These are phyloP conservation scores for Furcasterigmium sp. DNA, from an alignment of 2,329 filamentous ascomycete species.

Conservation along the genomic window DNA sequence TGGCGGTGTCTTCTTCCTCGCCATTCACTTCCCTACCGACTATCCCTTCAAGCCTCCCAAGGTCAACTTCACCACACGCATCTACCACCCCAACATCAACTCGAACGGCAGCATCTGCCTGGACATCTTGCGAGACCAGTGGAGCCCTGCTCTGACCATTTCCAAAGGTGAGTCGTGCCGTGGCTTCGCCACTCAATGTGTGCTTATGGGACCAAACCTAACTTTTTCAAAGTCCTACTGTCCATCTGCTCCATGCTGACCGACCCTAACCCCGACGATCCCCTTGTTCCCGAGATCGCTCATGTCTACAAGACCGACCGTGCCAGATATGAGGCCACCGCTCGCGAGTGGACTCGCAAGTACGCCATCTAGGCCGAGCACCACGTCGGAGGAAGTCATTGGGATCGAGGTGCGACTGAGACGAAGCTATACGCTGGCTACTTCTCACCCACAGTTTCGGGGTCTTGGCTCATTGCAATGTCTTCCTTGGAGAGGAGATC, in stretches of 20 bases:
- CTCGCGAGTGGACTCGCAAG: slow-evolving; percentile 97
- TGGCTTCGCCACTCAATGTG: background rate
- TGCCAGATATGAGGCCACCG: slow-evolving; percentile 90
- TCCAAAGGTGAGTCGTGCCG: slow-evolving; percentile 71
- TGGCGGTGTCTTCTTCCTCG: slow-evolving; percentile 97
- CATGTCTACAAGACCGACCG: slow-evolving; percentile 99
- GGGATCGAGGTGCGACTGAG: slow-evolving; percentile 3
- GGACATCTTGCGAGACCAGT: slow-evolving; percentile 97
- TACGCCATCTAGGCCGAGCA: slow-evolving; percentile 72
- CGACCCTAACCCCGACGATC: slow-evolving; percentile 98
- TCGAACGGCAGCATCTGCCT: slow-evolving; percentile 98
- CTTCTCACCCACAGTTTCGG: slow-evolving; percentile 10
- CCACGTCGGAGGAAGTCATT: slow-evolving; percentile 2
- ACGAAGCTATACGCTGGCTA: slow-evolving; percentile 4
- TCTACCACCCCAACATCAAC: slow-evolving; percentile 99
- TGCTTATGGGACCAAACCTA: slow-evolving; percentile 3
- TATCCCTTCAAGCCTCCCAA: slow-evolving; percentile 99
- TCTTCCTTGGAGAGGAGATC: background rate
- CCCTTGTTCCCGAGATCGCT: slow-evolving; percentile 96
- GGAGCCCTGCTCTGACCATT: slow-evolving; percentile 97
- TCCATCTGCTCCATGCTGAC: slow-evolving; percentile 99
- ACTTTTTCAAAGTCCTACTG: slow-evolving; percentile 64
- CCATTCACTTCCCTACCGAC: slow-evolving; percentile 99
- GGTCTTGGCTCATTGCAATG: slow-evolving; percentile 1
- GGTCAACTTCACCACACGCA: slow-evolving; percentile 99